Percentiles rank a stretch among this genome's conserved stretches.
These are phyloP conservation scores for Fusarium sororula DNA, from an alignment of 2,329 filamentous ascomycete species.

Conservation along the genomic window DNA sequence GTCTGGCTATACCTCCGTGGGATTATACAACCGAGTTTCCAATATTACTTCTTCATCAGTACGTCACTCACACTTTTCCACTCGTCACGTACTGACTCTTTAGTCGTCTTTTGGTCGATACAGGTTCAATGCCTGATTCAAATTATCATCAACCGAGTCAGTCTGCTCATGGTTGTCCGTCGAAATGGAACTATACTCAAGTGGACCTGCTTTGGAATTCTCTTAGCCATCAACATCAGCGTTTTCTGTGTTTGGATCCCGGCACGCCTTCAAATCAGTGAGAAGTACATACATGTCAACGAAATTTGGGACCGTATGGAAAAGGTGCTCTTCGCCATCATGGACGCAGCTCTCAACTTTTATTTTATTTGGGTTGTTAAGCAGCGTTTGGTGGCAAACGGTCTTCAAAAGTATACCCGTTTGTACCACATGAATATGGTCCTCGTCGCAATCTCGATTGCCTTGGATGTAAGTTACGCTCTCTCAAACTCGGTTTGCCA, in stretches of 20 bases:
- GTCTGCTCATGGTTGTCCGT: constrained; percentile 54
- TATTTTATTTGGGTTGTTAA: constrained; percentile 57
- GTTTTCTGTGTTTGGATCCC: constrained; percentile 62
- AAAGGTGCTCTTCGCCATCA: constrained; percentile 57
- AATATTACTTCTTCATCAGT: constrained; percentile 40
- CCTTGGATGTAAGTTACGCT: constrained; percentile 34
- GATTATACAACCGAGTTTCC: constrained; percentile 44
- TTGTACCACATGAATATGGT: constrained; percentile 50
- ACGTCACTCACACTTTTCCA: background rate
- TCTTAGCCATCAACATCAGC: constrained; percentile 57
- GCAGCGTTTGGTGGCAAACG: constrained; percentile 55
- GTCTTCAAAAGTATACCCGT: constrained; percentile 58
- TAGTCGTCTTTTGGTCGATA: constrained; percentile 46
- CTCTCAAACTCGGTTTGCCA: too few species aligned
- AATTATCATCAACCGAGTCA: constrained; percentile 61
- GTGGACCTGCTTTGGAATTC: constrained; percentile 52
- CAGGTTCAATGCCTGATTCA: constrained; percentile 57
- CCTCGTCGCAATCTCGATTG: constrained; percentile 41
- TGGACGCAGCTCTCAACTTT: constrained; percentile 57
- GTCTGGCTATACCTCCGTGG: constrained; percentile 34
- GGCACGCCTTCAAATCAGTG: constrained; percentile 52
- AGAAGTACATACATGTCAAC: constrained; percentile 53
- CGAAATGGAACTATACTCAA: constrained; percentile 48
- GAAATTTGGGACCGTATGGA: constrained; percentile 59
- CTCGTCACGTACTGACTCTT: constrained; percentile 3